Base-by-base conservation (phyloP, 768 basidiomycete genomes). In the Melanogaster broomeanus region DNA sequence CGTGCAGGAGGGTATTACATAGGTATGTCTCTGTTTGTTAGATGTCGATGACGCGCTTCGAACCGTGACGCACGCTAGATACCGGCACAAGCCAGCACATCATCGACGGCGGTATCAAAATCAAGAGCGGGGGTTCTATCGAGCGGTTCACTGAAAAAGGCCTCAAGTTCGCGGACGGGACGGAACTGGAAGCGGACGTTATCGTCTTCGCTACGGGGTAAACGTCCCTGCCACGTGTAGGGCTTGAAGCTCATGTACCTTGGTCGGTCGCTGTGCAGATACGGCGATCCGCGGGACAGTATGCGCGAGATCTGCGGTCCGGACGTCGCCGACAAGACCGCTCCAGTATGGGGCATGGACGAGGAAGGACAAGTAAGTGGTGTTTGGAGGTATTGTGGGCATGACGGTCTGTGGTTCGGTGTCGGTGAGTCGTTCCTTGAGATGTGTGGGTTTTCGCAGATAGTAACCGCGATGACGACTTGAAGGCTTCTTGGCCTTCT, bases 291-390 rank as follows among this genome's bases (percentile, higher is more conserved):
- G 0, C 69, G 69, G 19, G 68, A 72, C 12, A 66, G 72, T 21
- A 62, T 81, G 44, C 68, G 66, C 34, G 64, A 68, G 0, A 62
- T 85, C 5, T 76, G 80, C 38, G 81, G 78, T 1, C 69, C 77
- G 10, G 69, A 77, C 30, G 60, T 81, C 2, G 74, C 71, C 0
- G 61, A 73, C 48, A 70, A 75, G 61, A 70, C 84, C 51, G 72
- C 76, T 30, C 67, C 70, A 13, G 65, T 88, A 15, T 83, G 87
- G 88, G 82, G 85, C 16, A 50, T 86, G 42, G 76, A 84, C 54
- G 68, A 74, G 18, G 83, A 90, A 68, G 83, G 85, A 0, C 85
- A 88, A 61, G 60, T 82, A 22, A 66, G 74, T 2, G 74, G 78
- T 2, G 58, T 61, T 19, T 71, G 67, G 65, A 62, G 62, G 44